phyloP scores from a whole-genome alignment of 2,329 filamentous ascomycete genomes.

The Trichoderma sp. region DNA sequence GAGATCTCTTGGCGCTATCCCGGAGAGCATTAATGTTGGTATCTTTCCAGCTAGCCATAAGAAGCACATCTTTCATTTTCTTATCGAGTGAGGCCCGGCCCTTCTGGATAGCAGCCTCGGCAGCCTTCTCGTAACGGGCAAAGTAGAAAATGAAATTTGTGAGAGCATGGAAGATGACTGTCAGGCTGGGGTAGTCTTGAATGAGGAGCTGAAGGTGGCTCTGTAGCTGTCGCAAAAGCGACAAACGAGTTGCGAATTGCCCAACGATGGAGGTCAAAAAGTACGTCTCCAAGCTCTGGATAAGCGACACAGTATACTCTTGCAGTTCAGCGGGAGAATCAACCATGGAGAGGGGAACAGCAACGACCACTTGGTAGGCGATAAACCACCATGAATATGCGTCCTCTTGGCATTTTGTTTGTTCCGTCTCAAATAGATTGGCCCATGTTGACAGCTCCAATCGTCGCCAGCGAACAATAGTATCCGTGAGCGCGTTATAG shows the following conservation, averaged over 20 bases:
- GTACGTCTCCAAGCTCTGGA: slow-evolving; percentile 77
- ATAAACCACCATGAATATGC: slow-evolving; percentile 95
- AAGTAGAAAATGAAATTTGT: slow-evolving; percentile 77
- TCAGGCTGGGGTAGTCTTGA: slow-evolving; percentile 57
- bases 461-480: slow-evolving; percentile 85
- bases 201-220: slow-evolving; percentile 64
- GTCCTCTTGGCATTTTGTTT: slow-evolving; percentile 69
- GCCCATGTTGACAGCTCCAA: slow-evolving; percentile 92
- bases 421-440: slow-evolving; percentile 81
- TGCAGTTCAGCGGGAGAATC: slow-evolving; percentile 58
- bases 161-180: slow-evolving; percentile 61
- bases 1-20: slow-evolving; percentile 86
- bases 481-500: slow-evolving; percentile 74
- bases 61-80: slow-evolving; percentile 87
- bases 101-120: slow-evolving; percentile 62
- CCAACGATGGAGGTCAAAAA: slow-evolving; percentile 76
- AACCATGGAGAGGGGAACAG: slow-evolving; percentile 66
- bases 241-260: slow-evolving; percentile 72
- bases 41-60: slow-evolving; percentile 96
- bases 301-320: slow-evolving; percentile 63
- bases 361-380: slow-evolving; percentile 85
- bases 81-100: slow-evolving; percentile 80
- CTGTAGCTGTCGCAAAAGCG: slow-evolving; percentile 63
- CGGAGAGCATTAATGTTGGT: slow-evolving; percentile 87
- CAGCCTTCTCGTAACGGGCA: slow-evolving; percentile 64